Base-by-base conservation (phyloP, 495 filamentous ascomycete genomes). In the Aspergillus homomorphus region DNA sequence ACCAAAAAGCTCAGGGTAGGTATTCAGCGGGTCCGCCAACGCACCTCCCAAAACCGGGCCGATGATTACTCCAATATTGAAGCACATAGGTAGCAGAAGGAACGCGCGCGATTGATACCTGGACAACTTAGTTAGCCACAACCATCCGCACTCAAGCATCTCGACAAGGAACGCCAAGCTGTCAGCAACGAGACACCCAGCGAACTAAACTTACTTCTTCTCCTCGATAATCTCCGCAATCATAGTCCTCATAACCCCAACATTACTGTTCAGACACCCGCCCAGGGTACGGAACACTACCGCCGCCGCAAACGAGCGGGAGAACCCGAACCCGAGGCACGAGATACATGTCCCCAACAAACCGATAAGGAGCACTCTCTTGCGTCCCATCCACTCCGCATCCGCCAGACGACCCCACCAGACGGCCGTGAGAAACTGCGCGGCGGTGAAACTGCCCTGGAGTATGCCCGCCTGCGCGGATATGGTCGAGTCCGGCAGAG, bases 241-340 rank as follows among this genome's bases (percentile, higher is more conserved):
- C 86, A 92, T 88, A 2, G 89, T 92, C 61, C 89, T 79, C 80
- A 92, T 84, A 5, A 92, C 89, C 3, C 89, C 89, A 15, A 91
- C 82, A 62, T 91, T 94, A 7, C 90, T 90, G 70, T 96, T 94
- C 60, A 91, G 73, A 10, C 82, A 77, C 3, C 91, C 90, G 8
- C 88, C 90, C n/a, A 92, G 54, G 21, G 77, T 84, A 21, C 90
- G 76, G 66, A 91, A 96, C 23, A 87, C 59, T 41, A 89, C 72
- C 4, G 89, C 90, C 41, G 83, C 77, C 50, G 73, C 75, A 64
- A 93, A 93, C 8, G 77, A 81, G 18, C 76, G 80, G 3, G 87
- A 86, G 66, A 96, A 92, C 8, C 89, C 90, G 66, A 93, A 96
- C 1, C 90, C 90, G 12, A 92, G 41, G 60, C 82, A 84, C 0